Evolutionary conservation across 1,139 yeast species (phyloP), one percentile per base, ranked within the genome.

Genomic region (Yarrowia galli): DNA sequence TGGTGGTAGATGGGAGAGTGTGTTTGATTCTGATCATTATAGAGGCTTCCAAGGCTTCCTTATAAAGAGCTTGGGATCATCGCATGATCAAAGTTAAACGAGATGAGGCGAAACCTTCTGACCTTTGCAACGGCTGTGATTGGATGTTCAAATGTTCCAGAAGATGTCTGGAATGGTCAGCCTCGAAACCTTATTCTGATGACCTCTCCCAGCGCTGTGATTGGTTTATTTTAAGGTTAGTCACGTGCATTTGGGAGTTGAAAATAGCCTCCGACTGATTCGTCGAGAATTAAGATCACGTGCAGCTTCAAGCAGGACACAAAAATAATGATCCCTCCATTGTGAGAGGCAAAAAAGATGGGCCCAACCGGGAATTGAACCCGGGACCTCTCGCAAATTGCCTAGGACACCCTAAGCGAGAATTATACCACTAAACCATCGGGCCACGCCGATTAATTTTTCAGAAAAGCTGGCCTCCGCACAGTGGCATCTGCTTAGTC

Each of bases 331-430:
- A 35, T 13, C n/a, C n/a, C 10, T 10, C 13, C 5, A 10, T 8
- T 10, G 3, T 3, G 20, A 23, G 35, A 38, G n/a, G 16, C 23
- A 25, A 54, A 54, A 54, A 54, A 12, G 60, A 22, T 22, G 43
- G 61, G 61, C 61, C 61, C 61, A 54, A 54, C 61, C 61, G 61
- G 61, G 61, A 54, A 54, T 54, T 54, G 61, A 54, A 54, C 61
- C 61, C 61, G 61, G 61, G 61, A 54, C 61, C 61, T 54, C 61
- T 54, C 61, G 61, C 61, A 54, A 54, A 54, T 54, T 40, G 61
- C 61, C 18, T 25, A 54, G 61, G 61, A 40, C 35, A 54, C 61
- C 61, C 61, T 54, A 54, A 54, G 61, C 61, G 61, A 54, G 61
- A 54, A 54, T 54, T 54, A 54, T 54, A 54, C 61, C 61, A 54